Evolutionary conservation across 768 basidiomycete genomes (phyloP).

Genomic region (Tylopilus subfusipes): DNA sequence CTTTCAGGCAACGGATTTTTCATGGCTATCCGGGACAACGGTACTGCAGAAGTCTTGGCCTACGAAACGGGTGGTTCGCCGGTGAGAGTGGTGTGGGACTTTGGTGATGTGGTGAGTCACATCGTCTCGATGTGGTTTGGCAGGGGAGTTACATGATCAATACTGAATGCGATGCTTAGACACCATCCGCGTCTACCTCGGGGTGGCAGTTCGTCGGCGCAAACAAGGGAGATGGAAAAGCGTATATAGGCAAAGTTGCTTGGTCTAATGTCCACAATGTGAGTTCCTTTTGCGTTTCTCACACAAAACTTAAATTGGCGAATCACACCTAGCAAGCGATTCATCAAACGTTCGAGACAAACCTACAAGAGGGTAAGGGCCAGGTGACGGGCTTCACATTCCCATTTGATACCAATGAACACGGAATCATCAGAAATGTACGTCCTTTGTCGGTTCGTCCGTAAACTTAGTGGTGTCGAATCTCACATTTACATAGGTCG

Average conservation of each 20-base stretch:
- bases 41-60: constrained; percentile 53
- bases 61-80: constrained; percentile 40
- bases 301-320: neutral
- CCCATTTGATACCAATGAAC: constrained; percentile 57
- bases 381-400: constrained; percentile 53
- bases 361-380: constrained; percentile 45
- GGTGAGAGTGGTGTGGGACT: constrained; percentile 48
- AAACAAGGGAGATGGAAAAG: constrained; percentile 44
- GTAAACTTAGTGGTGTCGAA: neutral
- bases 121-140: neutral
- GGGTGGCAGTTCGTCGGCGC: constrained; percentile 58
- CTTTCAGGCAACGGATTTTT: constrained; percentile 54
- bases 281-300: constrained; percentile 20
- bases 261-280: constrained; percentile 62
- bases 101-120: constrained; percentile 47
- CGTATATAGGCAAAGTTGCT: constrained; percentile 59
- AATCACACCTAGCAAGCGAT: constrained; percentile 45
- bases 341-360: constrained; percentile 48
- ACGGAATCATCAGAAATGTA: constrained; percentile 73
- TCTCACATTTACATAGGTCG: constrained; percentile 36
- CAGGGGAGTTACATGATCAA: neutral
- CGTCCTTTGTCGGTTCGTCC: constrained; percentile 14
- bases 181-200: constrained; percentile 38
- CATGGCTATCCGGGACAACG: constrained; percentile 55
- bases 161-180: constrained; percentile 29